Conservation (phyloP, 768 basidiomycete genomes). For the Calocybe gangraenosa region DNA sequence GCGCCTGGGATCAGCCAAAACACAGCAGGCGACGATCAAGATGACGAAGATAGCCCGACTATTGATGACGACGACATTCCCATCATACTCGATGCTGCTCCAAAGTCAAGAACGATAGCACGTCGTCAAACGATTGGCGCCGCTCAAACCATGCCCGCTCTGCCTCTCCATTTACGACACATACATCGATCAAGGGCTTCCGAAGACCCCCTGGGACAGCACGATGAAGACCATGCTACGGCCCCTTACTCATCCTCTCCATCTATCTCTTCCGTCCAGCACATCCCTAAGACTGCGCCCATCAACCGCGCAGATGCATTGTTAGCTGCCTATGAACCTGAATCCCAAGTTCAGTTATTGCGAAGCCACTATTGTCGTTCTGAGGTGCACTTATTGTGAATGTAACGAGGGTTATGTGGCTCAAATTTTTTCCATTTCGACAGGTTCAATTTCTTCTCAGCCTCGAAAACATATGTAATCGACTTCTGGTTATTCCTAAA, state of each 20-base stretch:
- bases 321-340: slow-evolving; percentile 62
- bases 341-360: slow-evolving; percentile 68
- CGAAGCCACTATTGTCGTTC: slow-evolving; percentile 86
- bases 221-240: slow-evolving; percentile 39
- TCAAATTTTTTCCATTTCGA: slow-evolving; percentile 6
- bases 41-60: slow-evolving; percentile 36
- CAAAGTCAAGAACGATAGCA: slow-evolving; percentile 19
- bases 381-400: slow-evolving; percentile 43
- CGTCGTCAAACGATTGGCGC: slow-evolving; percentile 50
- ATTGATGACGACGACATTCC: slow-evolving; percentile 25
- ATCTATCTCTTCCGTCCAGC: slow-evolving; percentile 48
- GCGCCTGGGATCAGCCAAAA: slow-evolving; percentile 22
- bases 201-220: slow-evolving; percentile 72
- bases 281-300: slow-evolving; percentile 40
- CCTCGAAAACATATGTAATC: slow-evolving; percentile 90
- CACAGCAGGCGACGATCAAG: slow-evolving; percentile 35
- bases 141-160: slow-evolving; percentile 71
- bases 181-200: slow-evolving; percentile 54
- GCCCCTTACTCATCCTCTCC: slow-evolving; percentile 71
- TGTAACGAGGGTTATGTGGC: slow-evolving; percentile 19
- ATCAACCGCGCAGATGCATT: slow-evolving; percentile 49
- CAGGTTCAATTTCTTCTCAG: slow-evolving; percentile 80
- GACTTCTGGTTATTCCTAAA: slow-evolving; percentile 86
- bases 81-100: slow-evolving; percentile 12
- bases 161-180: slow-evolving; percentile 58